Base-by-base conservation (phyloP, 768 basidiomycete genomes). In the Scleroderma citrinum region DNA sequence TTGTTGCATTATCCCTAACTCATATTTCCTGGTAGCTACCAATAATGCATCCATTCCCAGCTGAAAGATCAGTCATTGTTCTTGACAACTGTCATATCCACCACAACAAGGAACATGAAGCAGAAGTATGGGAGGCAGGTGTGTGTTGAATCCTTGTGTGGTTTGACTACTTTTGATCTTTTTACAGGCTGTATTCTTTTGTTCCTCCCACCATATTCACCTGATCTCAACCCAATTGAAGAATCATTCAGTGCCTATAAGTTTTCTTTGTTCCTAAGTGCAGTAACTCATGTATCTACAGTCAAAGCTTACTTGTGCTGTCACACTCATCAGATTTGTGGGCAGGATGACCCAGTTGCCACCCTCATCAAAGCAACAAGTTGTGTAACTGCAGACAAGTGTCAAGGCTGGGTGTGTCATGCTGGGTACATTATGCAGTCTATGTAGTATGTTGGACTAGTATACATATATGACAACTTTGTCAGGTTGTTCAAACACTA, bases 11-110 rank as follows among this genome's bases (percentile, higher is more conserved):
- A 13, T 14, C 17, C 5, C 26, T 29, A 35, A 17, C 34, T 35
- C 61, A 60, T 56, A 73, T 45, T 74, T 70, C 51, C 60, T 74
- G 31, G 49, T 34, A 60, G 59, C 49, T 65, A 17, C 60, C 60
- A 0, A n/a, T 54, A 35, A 66, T 63, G 61, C 60, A 62, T n/a
- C 57, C 52, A 3, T 69, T 56, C 38, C 67, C 65, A 12, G 50
- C 46, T 7, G 46, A 54, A 12, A 43, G 40, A 11, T 63, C 62
- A 46, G 54, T 69, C 2, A 49, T 69, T 12, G 41, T 67, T 2
- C 47, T 69, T 16, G 63, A 68, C 50, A 68, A 68, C 41, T 54
- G 63, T 37, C 24, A 32, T 2, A 68, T 64, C 16, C 63, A 69
- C 42, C 56, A 69, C 31, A 60, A 48, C 47, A 47, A 51, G 30